These are phyloP conservation scores for Nakazawaea ishiwadae DNA, from an alignment of 805 yeast species.

Conservation along the genomic window DNA sequence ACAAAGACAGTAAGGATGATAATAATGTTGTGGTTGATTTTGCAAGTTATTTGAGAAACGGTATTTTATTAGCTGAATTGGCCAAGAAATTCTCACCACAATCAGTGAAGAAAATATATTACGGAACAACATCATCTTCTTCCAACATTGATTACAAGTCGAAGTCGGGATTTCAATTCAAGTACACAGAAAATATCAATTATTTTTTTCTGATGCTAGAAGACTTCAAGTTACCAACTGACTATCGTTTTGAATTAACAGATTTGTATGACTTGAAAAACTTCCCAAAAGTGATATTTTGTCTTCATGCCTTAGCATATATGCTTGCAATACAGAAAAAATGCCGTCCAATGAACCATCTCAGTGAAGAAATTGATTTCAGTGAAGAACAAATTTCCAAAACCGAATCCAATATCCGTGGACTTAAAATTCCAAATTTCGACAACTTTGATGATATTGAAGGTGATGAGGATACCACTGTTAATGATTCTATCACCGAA, in stretches of 20 bases:
- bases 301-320: constrained; percentile 83
- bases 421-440: constrained; percentile 75
- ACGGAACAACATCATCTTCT: constrained; percentile 40
- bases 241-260: constrained; percentile 86
- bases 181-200: constrained; percentile 90
- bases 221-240: constrained; percentile 72
- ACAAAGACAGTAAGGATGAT: constrained; percentile 26
- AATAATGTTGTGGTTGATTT: constrained; percentile 37
- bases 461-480: constrained; percentile 20
- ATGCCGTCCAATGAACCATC: constrained; percentile 56
- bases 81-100: constrained; percentile 70
- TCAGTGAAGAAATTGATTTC: constrained; percentile 57
- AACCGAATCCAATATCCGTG: constrained; percentile 66
- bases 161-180: constrained; percentile 57
- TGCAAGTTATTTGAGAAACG: constrained; percentile 70
- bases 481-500: background rate
- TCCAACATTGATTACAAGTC: constrained; percentile 20
- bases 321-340: constrained; percentile 55
- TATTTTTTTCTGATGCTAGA: constrained; percentile 69
- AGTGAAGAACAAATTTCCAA: constrained; percentile 61
- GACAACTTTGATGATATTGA: constrained; percentile 33
- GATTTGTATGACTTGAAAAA: constrained; percentile 91
- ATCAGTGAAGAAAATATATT: constrained; percentile 49
- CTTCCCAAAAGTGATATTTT: constrained; percentile 89
- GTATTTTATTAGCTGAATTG: constrained; percentile 78